A percentile compares a stretch with the other conserved stretches of the same genome.
Conservation (phyloP, 345 rosid species). For the Stellera chamaejasme region DNA sequence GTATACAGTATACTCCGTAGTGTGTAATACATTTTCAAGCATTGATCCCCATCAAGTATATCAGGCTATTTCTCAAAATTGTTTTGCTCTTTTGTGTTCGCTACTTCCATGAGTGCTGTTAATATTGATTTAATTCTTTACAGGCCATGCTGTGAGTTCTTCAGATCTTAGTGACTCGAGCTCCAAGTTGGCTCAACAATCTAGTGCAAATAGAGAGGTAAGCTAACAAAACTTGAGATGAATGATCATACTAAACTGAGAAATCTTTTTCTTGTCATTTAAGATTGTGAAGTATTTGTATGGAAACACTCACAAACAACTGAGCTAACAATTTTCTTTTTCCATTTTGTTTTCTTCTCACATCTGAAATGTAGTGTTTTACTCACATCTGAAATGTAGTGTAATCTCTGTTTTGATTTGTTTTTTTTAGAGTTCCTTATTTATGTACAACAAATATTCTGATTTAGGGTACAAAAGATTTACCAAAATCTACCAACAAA, state of each 20-base stretch:
- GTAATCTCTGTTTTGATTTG: constrained; percentile 1
- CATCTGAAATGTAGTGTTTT: neutral
- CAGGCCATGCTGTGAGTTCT: constrained; percentile 10
- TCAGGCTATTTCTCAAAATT: no score
- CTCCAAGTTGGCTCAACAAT: constrained; percentile 13
- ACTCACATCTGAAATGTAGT: neutral
- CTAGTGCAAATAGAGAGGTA: constrained; percentile 20
- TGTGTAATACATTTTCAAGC: no score
- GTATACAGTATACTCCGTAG: no score
- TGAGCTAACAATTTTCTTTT: no score
- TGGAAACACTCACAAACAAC: no score
- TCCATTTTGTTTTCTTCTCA: no score
- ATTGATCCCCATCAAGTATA: no score
- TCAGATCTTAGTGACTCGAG: constrained; percentile 5
- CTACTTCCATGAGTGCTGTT: no score
- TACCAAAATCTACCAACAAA: constrained; percentile 7
- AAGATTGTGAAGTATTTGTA: no score
- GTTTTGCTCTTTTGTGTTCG: no score
- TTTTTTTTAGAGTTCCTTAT: neutral
- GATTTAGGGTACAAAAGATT: constrained; percentile 14
- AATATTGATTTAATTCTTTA: constrained; percentile 2
- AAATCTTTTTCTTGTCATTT: no score
- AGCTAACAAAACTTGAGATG: neutral
- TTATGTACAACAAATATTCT: neutral
- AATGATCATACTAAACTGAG: no score